A percentile compares a stretch with the other conserved stretches of the same genome.
phyloP scores from a whole-genome alignment of 2,329 filamentous ascomycete genomes.

The Aspergillus proliferans region DNA sequence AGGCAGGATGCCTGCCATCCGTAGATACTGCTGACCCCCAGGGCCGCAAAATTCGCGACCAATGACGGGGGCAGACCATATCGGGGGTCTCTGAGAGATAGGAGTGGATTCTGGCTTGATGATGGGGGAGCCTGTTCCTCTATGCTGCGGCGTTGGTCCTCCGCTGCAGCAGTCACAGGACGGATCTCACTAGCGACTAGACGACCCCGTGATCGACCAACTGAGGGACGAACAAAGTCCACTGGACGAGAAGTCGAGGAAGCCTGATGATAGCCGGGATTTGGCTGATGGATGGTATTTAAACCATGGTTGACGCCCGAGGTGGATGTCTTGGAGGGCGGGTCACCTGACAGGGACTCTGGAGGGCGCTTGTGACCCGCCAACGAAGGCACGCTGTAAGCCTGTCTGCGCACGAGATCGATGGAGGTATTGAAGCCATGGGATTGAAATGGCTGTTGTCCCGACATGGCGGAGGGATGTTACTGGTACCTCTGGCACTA shows the following conservation, averaged over 20 bases:
- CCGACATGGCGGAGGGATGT: constrained; percentile 15
- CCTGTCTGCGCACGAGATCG: constrained; percentile 35
- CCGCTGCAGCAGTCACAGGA: constrained; percentile 15
- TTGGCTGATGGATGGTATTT: neutral
- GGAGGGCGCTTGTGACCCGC: constrained; percentile 47
- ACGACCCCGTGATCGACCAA: constrained; percentile 18
- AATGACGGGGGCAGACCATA: constrained; percentile 59
- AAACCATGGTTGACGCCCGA: neutral
- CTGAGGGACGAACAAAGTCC: constrained; percentile 24
- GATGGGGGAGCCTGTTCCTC: constrained; percentile 48
- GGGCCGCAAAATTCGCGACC: constrained; percentile 56
- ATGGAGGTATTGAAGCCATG: constrained; percentile 48
- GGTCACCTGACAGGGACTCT: constrained; percentile 16
- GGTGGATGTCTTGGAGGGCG: constrained; percentile 2
- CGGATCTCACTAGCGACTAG: constrained; percentile 39
- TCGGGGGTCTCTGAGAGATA: constrained; percentile 56
- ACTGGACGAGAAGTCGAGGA: constrained; percentile 12
- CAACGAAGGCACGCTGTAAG: constrained; percentile 35
- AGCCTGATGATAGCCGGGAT: neutral
- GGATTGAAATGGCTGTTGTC: constrained; percentile 35
- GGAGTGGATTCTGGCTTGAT: constrained; percentile 37
- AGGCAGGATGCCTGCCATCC: constrained; percentile 75
- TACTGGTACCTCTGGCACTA: no score
- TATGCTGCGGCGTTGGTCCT: constrained; percentile 11
- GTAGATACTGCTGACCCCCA: constrained; percentile 69